Evolutionary conservation across 2,329 filamentous ascomycete species (phyloP), one percentile per base, ranked within the genome.

Genomic region (Hymenotorrendiella dingleyae): DNA sequence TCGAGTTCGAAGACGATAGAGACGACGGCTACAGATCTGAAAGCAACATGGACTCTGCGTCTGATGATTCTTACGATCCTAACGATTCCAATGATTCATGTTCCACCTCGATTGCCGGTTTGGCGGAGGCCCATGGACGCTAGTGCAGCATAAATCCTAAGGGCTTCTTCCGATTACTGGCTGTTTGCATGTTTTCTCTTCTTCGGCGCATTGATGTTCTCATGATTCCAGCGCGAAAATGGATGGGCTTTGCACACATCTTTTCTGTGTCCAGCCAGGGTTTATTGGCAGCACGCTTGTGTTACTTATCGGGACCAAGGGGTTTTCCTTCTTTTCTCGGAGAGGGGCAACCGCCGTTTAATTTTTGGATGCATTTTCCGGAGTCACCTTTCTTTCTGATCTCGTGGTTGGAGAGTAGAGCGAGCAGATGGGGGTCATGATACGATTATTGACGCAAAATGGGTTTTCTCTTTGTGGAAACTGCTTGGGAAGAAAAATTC

Each of bases 101-200:
- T 46, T 54, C 45, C 11, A 42, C 35, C 47, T 52, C 48, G 23
- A 37, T 35, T 38, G 40, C 26, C 30, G 39, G 44, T 40, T 45
- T 45, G 45, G 44, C 50, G 44, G 48, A 47, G 42, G 24, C 42
- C 44, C 48, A 36, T 51, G 54, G 57, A 59, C 51, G 58, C 58
- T 60, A 60, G 58, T 58, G 58, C 58, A 60, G 58, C 58, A 59
- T 52, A 47, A 54, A 32, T 55, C 55, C 55, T 49, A 34, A 34
- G 40, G 42, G 24, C 33, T 33, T 53, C 41, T 34, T 19, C 38
- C 35, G 5, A 26, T 40, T 27, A 28, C 16, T 17, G 21, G 12
- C 34, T 45, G 26, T 42, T 46, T 29, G 24, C 41, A 49, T 48
- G 22, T 47, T 40, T 47, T 45, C 40, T 19, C 32, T 46, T 50